Percentiles rank a stretch among this genome's conserved stretches.
Conservation (phyloP, 108 stramenopile genomes). For the Nannochloropsis granulata region DNA sequence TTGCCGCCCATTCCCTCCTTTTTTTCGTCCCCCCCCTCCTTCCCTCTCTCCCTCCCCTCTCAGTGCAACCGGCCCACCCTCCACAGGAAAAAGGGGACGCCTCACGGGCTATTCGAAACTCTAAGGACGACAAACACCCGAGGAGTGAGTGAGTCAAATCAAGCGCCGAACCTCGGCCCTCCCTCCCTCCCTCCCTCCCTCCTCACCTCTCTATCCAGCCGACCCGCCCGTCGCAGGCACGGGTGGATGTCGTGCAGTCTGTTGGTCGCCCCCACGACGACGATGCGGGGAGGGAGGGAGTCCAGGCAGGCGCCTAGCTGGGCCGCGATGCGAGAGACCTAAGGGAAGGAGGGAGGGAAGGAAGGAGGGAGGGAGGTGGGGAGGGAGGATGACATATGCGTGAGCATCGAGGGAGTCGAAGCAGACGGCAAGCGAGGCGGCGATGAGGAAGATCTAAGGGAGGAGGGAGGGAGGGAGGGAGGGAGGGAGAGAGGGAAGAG, state of each 20-base stretch:
- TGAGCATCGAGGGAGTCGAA: slow-evolving; percentile 10
- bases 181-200: neutral
- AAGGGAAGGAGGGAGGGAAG: neutral
- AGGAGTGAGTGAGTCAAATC: too few species aligned
- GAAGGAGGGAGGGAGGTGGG: neutral
- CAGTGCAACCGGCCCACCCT: too few species aligned
- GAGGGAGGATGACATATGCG: neutral
- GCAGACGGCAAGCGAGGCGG: neutral
- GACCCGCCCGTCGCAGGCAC: slow-evolving; percentile 83
- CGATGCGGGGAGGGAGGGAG: neutral
- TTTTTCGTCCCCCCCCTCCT: too few species aligned
- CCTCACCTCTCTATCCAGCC: slow-evolving; percentile 44
- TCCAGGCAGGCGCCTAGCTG: neutral
- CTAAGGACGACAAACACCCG: too few species aligned
- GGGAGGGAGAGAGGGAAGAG: neutral
- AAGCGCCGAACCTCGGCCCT: too few species aligned
- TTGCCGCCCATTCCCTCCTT: too few species aligned
- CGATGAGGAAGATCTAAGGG: too few species aligned
- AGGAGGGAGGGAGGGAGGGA: neutral
- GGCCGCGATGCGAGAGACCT: neutral
- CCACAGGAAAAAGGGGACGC: too few species aligned
- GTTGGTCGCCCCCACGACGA: slow-evolving; percentile 16
- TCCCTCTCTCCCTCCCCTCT: too few species aligned
- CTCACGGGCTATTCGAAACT: too few species aligned
- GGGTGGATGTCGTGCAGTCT: slow-evolving; percentile 43